Base-by-base conservation (phyloP, 352 stramenopile species). In the Phytophthora nicotianae region DNA sequence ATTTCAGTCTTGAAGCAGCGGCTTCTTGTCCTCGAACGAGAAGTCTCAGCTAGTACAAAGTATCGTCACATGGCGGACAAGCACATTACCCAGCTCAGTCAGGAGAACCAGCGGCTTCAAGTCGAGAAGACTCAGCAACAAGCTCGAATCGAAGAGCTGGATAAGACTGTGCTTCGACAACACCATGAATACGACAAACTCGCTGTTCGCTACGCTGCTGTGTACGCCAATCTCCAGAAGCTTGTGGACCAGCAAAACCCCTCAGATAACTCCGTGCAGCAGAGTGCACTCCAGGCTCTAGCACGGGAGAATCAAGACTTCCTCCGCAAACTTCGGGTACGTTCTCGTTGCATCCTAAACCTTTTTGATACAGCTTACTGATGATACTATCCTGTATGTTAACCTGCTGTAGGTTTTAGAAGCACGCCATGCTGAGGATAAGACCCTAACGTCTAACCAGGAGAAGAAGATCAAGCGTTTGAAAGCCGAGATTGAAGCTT, bases 381-480 rank as follows among this genome's bases (percentile, higher is more conserved):
- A 24, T 13, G 2, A n/a, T n/a, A 3, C 27, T n/a, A 13, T 58
- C 13, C 10, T 50, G 60, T 58, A 7, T 13, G n/a, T 21, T 21
- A 21, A 8, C 20, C 38, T 33, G 47, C n/a, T 50, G 4, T 43
- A 86, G 77, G 74, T 92, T 10, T 55, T 93, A 7, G 84, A 90
- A 56, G 68, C 68, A 11, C 74, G 75, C 0, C 84, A 90, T 38
- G 58, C 51, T 0, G 80, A 91, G 8, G 81, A 93, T 52, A 90
- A 88, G 54, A 52, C 64, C 2, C 66, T 88, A 1, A 61, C 79
- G 0, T 70, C 57, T 0, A 86, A 80, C 24, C 72, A 90, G 21
- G 81, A 89, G 14, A 90, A 88, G 65, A 80, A 84, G 20, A 68
- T 93, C 52, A 93, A 90, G 62, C 68, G 77, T 17, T 46, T 93